A percentile compares a stretch with the other conserved stretches of the same genome.
Conservation (phyloP, 202 grass and related monocot species). For the Elaeis oleifera region DNA sequence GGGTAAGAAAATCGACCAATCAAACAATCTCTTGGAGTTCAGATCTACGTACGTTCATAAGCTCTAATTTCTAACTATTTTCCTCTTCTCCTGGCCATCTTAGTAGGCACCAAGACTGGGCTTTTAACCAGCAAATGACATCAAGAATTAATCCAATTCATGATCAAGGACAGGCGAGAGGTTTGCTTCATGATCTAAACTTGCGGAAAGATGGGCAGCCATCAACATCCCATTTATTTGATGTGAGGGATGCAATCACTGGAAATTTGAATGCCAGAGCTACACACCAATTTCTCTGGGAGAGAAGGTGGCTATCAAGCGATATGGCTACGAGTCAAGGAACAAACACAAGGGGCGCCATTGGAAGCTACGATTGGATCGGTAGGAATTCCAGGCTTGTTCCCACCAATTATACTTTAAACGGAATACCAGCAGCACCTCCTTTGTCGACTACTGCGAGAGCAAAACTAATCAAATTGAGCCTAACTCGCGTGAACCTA, state of each 20-base stretch:
- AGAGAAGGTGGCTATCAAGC: slow-evolving; percentile 11
- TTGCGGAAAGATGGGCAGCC: slow-evolving; percentile 57
- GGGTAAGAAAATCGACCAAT: slow-evolving; percentile 31
- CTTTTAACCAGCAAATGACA: background rate
- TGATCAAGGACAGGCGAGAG: slow-evolving; percentile 37
- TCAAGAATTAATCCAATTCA: slow-evolving; percentile 23
- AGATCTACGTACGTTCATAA: background rate
- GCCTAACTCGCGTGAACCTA: slow-evolving; percentile 27
- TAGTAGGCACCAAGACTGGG: slow-evolving; percentile 28
- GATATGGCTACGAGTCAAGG: background rate
- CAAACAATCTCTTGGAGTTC: background rate
- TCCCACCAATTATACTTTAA: slow-evolving; percentile 4
- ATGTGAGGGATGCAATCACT: slow-evolving; percentile 37
- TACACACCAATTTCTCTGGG: slow-evolving; percentile 16
- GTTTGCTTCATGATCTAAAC: slow-evolving; percentile 61
- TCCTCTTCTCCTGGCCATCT: background rate
- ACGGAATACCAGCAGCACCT: slow-evolving; percentile 20
- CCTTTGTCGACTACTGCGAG: slow-evolving; percentile 12
- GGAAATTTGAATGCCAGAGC: slow-evolving; percentile 4
- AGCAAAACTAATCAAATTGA: slow-evolving; percentile 15
- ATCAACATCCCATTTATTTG: slow-evolving; percentile 39
- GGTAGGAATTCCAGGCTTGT: slow-evolving; percentile 28
- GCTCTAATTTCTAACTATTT: slow-evolving; percentile 25
- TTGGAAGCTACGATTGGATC: slow-evolving; percentile 31
- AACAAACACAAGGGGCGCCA: slow-evolving; percentile 9